phyloP scores from a whole-genome alignment of 306 rosid genomes.

The Quercus wislizeni region DNA sequence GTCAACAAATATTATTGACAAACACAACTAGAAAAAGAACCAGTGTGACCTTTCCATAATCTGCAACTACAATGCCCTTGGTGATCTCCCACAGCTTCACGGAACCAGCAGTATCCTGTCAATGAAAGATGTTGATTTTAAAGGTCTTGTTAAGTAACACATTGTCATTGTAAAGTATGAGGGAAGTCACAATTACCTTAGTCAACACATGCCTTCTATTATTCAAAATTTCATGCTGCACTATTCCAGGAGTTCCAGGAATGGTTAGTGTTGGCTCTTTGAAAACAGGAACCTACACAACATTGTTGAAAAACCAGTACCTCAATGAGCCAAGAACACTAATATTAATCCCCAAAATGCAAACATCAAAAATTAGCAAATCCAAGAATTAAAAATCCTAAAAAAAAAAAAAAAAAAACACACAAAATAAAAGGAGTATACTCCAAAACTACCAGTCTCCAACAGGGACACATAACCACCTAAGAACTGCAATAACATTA shows the following conservation, averaged over 20 bases:
- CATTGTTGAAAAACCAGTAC: conserved; percentile 23
- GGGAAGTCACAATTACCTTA: conserved; percentile 56
- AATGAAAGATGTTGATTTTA: conserved; percentile 20
- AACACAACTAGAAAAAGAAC: conserved; percentile 20
- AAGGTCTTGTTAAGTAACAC: conserved; percentile 11
- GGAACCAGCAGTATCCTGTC: conserved; percentile 86
- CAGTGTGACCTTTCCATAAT: conserved; percentile 81
- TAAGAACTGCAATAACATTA: background rate
- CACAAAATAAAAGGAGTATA: background rate
- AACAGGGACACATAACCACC: background rate
- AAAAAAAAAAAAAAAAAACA: background rate
- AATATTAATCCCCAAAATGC: conserved; percentile 20
- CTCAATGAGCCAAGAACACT: conserved; percentile 9
- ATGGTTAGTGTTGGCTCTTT: conserved; percentile 76
- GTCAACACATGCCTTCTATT: conserved; percentile 95
- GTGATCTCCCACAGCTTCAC: conserved; percentile 99
- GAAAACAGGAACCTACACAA: conserved; percentile 76
- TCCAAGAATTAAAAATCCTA: background rate
- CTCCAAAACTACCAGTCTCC: background rate
- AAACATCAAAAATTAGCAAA: background rate
- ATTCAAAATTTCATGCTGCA: conserved; percentile 90
- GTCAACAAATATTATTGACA: conserved; percentile 17
- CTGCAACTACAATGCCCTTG: conserved; percentile 76
- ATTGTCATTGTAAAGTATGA: conserved; percentile 8
- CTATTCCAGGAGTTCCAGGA: conserved; percentile 85